Percentiles rank a stretch among this genome's conserved stretches.
Conservation (phyloP, 805 yeast genomes). For the Hyphopichia homilentoma region DNA sequence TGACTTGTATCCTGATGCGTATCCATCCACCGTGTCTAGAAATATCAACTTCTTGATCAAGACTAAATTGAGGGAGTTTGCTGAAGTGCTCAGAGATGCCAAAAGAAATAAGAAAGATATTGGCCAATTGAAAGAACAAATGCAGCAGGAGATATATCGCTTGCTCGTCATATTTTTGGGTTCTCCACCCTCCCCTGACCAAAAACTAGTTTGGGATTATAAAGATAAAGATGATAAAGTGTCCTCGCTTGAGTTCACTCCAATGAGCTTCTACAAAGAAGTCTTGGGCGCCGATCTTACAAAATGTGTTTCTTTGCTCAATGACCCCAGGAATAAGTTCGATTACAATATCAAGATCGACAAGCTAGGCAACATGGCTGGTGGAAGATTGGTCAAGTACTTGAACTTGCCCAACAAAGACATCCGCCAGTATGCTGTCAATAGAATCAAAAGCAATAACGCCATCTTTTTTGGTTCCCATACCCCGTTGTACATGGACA, state of each 20-base stretch:
- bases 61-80: conserved; percentile 18
- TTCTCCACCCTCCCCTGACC: conserved; percentile 12
- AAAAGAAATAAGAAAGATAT: conserved; percentile 2
- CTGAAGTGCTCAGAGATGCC: conserved; percentile 12
- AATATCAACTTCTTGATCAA: conserved; percentile 15
- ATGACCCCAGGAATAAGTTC: conserved; percentile 17
- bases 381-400: conserved; percentile 13
- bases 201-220: conserved; percentile 12
- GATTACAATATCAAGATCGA: conserved; percentile 12
- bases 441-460: conserved; percentile 10
- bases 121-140: conserved; percentile 3
- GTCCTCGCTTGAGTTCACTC: conserved; percentile 12
- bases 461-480: conserved; percentile 19
- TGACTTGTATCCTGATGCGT: conserved; percentile 15
- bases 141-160: conserved; percentile 16
- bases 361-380: conserved; percentile 15
- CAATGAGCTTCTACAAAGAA: conserved; percentile 12
- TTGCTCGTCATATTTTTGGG: conserved; percentile 17
- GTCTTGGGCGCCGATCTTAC: conserved; percentile 11
- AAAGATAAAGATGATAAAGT: conserved; percentile 12
- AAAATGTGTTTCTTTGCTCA: conserved; percentile 13
- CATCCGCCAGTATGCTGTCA: conserved; percentile 12
- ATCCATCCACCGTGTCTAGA: conserved; percentile 13
- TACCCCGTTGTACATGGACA: conserved; percentile 17
- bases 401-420: conserved; percentile 13